Evolutionary conservation across 768 basidiomycete genomes (phyloP).

Genomic region (Suillus brevipes): DNA sequence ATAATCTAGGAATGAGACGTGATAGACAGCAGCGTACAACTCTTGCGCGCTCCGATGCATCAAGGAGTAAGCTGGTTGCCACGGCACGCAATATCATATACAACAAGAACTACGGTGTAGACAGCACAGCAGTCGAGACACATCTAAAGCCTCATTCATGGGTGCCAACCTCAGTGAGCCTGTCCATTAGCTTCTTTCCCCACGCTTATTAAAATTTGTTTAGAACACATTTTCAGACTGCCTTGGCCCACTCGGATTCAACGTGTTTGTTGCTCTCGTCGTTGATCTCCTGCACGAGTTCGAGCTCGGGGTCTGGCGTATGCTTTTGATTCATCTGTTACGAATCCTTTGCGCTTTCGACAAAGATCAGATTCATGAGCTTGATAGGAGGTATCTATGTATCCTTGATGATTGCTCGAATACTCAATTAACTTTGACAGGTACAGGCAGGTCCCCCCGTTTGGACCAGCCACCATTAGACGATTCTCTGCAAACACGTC

Average conservation of each 20-base stretch:
- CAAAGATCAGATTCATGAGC: too few species aligned
- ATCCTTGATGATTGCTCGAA: too few species aligned
- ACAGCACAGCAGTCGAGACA: slow-evolving; percentile 25
- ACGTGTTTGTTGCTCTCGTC: slow-evolving; percentile 28
- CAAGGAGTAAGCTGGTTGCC: not conserved
- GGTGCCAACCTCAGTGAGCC: slow-evolving; percentile 32
- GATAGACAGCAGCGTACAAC: not conserved
- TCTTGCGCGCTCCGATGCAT: not conserved
- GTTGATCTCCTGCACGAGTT: slow-evolving; percentile 41
- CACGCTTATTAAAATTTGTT: not conserved
- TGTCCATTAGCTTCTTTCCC: not conserved
- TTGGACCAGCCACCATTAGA: too few species aligned
- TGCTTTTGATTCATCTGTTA: too few species aligned
- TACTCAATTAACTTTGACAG: too few species aligned
- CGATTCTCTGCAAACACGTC: too few species aligned
- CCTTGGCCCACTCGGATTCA: slow-evolving; percentile 15
- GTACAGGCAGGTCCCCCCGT: too few species aligned
- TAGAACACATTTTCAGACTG: slow-evolving; percentile 38
- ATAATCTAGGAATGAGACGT: slow-evolving; percentile 19
- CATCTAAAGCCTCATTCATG: slow-evolving; percentile 29
- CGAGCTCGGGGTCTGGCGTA: slow-evolving; percentile 28
- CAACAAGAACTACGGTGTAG: slow-evolving; percentile 25
- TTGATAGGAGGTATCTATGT: too few species aligned
- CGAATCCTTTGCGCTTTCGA: too few species aligned
- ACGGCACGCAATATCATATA: slow-evolving; percentile 5